These are phyloP conservation scores for Candida pseudofarinosa DNA, from an alignment of 805 yeast genomes.

Conservation along the genomic window DNA sequence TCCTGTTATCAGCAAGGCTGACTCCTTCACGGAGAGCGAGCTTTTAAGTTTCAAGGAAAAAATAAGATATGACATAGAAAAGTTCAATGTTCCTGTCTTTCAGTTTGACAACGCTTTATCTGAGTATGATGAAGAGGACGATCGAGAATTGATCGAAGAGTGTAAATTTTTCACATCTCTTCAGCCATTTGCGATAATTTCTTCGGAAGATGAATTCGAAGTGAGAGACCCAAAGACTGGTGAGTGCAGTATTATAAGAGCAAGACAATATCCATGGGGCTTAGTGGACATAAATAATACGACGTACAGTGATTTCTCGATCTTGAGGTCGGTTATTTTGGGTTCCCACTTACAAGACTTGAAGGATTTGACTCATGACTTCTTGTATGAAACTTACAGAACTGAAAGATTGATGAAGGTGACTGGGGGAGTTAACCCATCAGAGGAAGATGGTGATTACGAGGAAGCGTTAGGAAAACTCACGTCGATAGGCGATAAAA, in stretches of 20 bases:
- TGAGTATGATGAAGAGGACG: slow-evolving; percentile 66
- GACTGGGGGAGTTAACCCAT: slow-evolving; percentile 32
- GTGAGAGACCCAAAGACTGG: slow-evolving; percentile 43
- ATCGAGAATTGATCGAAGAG: slow-evolving; percentile 71
- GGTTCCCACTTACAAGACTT: slow-evolving; percentile 83
- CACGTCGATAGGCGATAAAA: slow-evolving; percentile 22
- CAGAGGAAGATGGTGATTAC: slow-evolving; percentile 10
- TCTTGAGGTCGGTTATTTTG: slow-evolving; percentile 64
- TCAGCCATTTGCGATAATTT: slow-evolving; percentile 74
- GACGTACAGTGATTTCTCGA: slow-evolving; percentile 48
- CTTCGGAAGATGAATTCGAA: slow-evolving; percentile 56
- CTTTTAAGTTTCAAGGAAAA: slow-evolving; percentile 55
- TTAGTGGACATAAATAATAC: slow-evolving; percentile 52
- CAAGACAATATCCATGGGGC: slow-evolving; percentile 80
- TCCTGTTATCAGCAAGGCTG: slow-evolving; percentile 80
- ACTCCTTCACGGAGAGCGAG: slow-evolving; percentile 68
- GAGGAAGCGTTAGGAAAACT: slow-evolving; percentile 13
- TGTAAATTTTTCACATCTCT: slow-evolving; percentile 54
- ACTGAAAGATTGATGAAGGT: slow-evolving; percentile 68
- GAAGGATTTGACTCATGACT: slow-evolving; percentile 74
- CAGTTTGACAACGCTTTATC: slow-evolving; percentile 54
- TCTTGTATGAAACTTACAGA: slow-evolving; percentile 74
- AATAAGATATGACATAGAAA: slow-evolving; percentile 59
- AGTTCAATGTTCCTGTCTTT: slow-evolving; percentile 69
- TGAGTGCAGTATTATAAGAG: slow-evolving; percentile 39